A percentile compares a stretch with the other conserved stretches of the same genome.
These are phyloP conservation scores for Gamarada debralockiae DNA, from an alignment of 495 filamentous ascomycete species.

Conservation along the genomic window DNA sequence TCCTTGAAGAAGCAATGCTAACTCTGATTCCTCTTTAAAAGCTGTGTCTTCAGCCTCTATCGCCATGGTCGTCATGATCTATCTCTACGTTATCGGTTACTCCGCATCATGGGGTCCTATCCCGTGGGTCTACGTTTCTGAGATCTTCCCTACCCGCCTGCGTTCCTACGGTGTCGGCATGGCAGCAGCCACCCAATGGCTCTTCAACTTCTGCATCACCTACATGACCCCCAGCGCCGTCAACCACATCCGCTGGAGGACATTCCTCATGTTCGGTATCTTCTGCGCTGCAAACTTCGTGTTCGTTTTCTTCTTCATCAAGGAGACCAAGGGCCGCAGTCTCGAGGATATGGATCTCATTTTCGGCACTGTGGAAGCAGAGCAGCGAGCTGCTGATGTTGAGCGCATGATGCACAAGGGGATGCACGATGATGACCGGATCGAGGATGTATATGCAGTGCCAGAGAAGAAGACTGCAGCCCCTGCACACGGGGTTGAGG, in stretches of 20 bases:
- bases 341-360: constrained; percentile 29
- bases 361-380: constrained; percentile 38
- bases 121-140: constrained; percentile 45
- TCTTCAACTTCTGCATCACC: constrained; percentile 53
- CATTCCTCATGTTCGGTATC: constrained; percentile 54
- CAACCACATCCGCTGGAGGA: constrained; percentile 45
- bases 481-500: too few species aligned
- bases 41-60: constrained; percentile 31
- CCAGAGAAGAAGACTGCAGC: too few species aligned
- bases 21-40: too few species aligned
- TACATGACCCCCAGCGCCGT: constrained; percentile 49
- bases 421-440: too few species aligned
- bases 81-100: constrained; percentile 43
- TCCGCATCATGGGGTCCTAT: constrained; percentile 50
- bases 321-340: constrained; percentile 34
- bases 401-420: constrained; percentile 37
- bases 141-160: constrained; percentile 52
- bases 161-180: constrained; percentile 43
- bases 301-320: constrained; percentile 39
- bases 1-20: too few species aligned
- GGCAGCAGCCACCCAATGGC: constrained; percentile 48
- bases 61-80: constrained; percentile 47
- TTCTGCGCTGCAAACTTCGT: constrained; percentile 37
- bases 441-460: too few species aligned
- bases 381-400: constrained; percentile 34